phyloP scores from a whole-genome alignment of 2,329 filamentous ascomycete genomes.

The Polychaeton citri region DNA sequence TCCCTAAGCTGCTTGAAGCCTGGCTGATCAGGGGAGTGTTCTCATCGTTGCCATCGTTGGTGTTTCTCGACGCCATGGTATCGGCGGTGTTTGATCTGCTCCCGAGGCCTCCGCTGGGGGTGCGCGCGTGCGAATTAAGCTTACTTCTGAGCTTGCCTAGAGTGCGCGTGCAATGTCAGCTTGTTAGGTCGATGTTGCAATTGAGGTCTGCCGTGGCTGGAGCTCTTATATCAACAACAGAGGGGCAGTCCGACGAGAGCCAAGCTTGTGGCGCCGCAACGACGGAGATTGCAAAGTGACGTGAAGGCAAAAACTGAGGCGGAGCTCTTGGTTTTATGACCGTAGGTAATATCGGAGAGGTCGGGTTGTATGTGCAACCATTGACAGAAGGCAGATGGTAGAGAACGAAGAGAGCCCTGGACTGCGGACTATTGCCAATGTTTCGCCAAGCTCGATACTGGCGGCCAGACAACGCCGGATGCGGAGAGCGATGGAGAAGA shows the following conservation, averaged over 20 bases:
- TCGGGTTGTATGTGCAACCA: too few relatives aligned
- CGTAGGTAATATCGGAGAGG: background rate
- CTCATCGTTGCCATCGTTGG: conserved; percentile 9
- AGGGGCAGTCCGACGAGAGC: background rate
- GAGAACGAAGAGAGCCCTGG: too few relatives aligned
- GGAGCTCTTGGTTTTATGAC: background rate
- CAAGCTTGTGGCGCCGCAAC: background rate
- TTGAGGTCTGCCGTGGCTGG: background rate
- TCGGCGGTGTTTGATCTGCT: background rate
- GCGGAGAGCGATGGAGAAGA: too few relatives aligned
- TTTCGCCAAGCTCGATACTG: background rate
- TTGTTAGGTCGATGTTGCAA: too few relatives aligned
- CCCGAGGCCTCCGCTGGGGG: conserved; percentile 7
- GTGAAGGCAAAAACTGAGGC: background rate
- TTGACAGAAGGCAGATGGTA: background rate
- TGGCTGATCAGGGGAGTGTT: conserved; percentile 15
- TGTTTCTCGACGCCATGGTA: conserved; percentile 1
- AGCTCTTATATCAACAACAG: background rate
- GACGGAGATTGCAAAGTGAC: background rate
- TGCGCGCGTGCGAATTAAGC: conserved; percentile 12
- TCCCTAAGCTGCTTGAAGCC: conserved; percentile 7
- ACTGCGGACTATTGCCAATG: background rate
- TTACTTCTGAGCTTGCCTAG: conserved; percentile 9
- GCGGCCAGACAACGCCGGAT: too few relatives aligned
- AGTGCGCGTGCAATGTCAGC: background rate